Conservation (phyloP, 2,329 filamentous ascomycete species). For the Alternaria brassicicola region DNA sequence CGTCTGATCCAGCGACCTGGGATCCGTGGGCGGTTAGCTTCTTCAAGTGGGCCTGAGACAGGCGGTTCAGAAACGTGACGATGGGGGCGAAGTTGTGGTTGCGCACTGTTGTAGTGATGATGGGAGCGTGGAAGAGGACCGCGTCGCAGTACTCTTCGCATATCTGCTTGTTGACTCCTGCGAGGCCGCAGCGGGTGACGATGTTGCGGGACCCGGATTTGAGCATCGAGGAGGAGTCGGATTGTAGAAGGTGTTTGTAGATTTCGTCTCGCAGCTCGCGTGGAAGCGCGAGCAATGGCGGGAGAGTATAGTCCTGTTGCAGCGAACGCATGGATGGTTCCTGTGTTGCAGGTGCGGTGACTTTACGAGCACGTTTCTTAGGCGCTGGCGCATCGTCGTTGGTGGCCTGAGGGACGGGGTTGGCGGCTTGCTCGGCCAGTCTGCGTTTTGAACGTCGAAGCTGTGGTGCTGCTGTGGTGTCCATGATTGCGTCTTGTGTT, state of each 20-base stretch:
- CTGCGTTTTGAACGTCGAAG: slow-evolving; percentile 9
- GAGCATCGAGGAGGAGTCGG: slow-evolving; percentile 2
- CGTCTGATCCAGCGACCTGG: neutral
- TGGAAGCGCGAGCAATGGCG: slow-evolving; percentile 20
- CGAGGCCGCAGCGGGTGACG: slow-evolving; percentile 17
- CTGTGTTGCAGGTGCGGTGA: neutral
- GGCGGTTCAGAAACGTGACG: slow-evolving; percentile 23
- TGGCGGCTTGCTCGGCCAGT: neutral
- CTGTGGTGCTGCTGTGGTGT: neutral
- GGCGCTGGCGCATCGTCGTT: neutral
- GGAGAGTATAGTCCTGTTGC: neutral
- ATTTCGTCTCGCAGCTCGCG: slow-evolving; percentile 27
- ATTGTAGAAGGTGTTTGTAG: slow-evolving; percentile 18
- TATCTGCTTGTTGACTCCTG: slow-evolving; percentile 19
- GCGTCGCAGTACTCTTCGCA: slow-evolving; percentile 20
- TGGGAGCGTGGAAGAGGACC: slow-evolving; percentile 17
- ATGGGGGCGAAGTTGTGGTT: slow-evolving; percentile 27
- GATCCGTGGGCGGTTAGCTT: neutral
- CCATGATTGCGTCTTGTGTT: neutral
- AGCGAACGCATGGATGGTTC: neutral
- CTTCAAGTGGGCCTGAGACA: slow-evolving; percentile 18
- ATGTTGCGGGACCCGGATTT: slow-evolving; percentile 9
- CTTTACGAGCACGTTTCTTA: slow-evolving; percentile 4
- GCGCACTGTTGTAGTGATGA: slow-evolving; percentile 17
- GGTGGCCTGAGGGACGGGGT: neutral